A percentile compares a stretch with the other conserved stretches of the same genome.
These are phyloP conservation scores for Hordeum marinum DNA, from an alignment of 176 grass and related monocot genomes.

Conservation along the genomic window DNA sequence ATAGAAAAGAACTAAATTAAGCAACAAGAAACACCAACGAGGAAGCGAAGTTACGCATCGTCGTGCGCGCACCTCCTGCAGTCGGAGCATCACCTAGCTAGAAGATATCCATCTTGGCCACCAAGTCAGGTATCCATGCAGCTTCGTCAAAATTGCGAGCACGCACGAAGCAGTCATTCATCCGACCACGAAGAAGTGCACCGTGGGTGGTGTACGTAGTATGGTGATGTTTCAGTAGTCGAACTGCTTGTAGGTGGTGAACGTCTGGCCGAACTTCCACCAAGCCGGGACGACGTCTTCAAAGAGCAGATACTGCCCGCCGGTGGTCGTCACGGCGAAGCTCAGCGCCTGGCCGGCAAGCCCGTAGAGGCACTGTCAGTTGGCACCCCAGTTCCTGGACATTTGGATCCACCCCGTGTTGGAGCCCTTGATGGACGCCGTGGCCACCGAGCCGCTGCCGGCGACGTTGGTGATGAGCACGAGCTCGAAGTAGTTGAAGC, in stretches of 20 bases:
- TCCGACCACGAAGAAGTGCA: not conserved
- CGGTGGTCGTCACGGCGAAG: slow-evolving; percentile 34
- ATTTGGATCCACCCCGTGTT: slow-evolving; percentile 27
- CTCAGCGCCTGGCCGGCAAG: slow-evolving; percentile 47
- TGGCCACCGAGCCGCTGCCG: slow-evolving; percentile 32
- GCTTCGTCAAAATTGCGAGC: slow-evolving; percentile 32
- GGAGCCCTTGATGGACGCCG: slow-evolving; percentile 19
- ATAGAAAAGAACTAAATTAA: not conserved
- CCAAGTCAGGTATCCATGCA: not conserved
- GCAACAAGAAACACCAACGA: not conserved
- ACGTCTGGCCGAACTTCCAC: slow-evolving; percentile 63
- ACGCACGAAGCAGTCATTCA: not conserved
- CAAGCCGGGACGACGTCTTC: slow-evolving; percentile 2
- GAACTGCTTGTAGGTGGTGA: slow-evolving; percentile 39
- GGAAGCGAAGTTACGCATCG: not conserved
- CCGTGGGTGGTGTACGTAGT: not conserved
- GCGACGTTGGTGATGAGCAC: slow-evolving; percentile 45
- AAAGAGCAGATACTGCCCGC: slow-evolving; percentile 40
- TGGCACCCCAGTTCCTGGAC: slow-evolving; percentile 55
- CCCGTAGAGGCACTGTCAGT: slow-evolving; percentile 27
- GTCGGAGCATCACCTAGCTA: slow-evolving; percentile 19
- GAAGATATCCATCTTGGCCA: not conserved
- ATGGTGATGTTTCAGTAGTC: slow-evolving; percentile 12
- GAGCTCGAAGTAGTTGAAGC: slow-evolving; percentile 49
- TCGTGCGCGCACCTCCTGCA: slow-evolving; percentile 16